Evolutionary conservation across 2,329 filamentous ascomycete genomes (phyloP), one percentile per base, ranked within the genome.

Genomic region (Aspergillus transmontanensis): DNA sequence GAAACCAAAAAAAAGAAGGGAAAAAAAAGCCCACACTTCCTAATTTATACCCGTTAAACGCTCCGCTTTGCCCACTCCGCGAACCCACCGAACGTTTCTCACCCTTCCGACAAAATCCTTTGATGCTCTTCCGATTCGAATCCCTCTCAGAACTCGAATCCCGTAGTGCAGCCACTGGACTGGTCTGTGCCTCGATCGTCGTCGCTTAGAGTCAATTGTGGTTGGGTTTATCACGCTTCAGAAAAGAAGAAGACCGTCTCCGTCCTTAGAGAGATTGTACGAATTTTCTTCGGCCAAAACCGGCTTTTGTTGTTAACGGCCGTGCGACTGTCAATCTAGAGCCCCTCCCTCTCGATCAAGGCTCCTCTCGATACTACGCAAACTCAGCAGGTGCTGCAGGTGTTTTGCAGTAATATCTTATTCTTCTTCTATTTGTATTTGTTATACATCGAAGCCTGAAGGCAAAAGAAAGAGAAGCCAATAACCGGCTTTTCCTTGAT

Each of bases 371-470:
- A 64, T 64, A 61, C 68, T 66, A 76, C 74, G 76, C 76, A 78
- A 79, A 79, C 73, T 89, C 90, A 92, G 90, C 89, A 86, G 89
- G 89, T 86, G 86, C 90, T 92, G 90, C 90, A 92, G 89, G 88
- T 91, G 87, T 72, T 78, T 79, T 78, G 76, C 74, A 72, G 73
- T 78, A 77, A 75, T 78, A 72, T 55, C 30, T 36, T 72, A 72
- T 73, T 72, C 34, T 71, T 75, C 72, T 69, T 72, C 72, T 73
- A 72, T 69, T 70, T 74, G 74, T 77, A 77, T 75, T 69, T 74
- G 72, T 72, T 73, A 69, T 72, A 69, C 67, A 60, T 68, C 64
- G 62, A 64, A 68, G 61, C 61, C 63, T 59, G 59, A 64, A 63
- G 61, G 54, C 62, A 62, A 59, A 63, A 64, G 45, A 26, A 64